Conservation (phyloP, 345 rosid genomes). For the Passiflora organensis region DNA sequence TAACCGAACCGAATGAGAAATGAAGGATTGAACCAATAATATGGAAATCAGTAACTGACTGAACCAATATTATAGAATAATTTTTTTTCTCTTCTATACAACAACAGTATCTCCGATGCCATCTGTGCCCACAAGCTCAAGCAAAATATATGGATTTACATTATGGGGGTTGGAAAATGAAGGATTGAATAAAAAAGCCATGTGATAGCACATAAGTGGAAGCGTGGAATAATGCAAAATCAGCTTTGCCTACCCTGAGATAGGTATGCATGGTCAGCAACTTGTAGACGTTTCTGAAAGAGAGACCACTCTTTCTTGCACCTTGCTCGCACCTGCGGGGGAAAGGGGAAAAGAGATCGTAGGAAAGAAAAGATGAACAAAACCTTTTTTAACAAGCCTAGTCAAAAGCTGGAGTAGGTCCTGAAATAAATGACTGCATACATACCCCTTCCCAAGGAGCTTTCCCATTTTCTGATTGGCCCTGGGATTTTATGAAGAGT, state of each 20-base stretch:
- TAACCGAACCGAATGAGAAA: too few species aligned
- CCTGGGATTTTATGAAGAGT: slow-evolving; percentile 40
- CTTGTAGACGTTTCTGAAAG: slow-evolving; percentile 60
- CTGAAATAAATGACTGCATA: too few species aligned
- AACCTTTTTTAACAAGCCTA: too few species aligned
- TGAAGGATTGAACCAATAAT: too few species aligned
- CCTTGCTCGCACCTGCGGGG: slow-evolving; percentile 67
- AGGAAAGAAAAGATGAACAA: neutral
- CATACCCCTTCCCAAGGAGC: slow-evolving; percentile 89
- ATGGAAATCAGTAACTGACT: too few species aligned
- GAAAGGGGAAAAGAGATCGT: neutral
- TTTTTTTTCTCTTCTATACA: slow-evolving; percentile 6
- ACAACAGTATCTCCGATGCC: slow-evolving; percentile 7
- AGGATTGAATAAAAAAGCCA: too few species aligned
- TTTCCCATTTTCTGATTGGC: slow-evolving; percentile 55
- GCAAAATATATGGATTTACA: slow-evolving; percentile 19
- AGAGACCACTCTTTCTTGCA: slow-evolving; percentile 79
- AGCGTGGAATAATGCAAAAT: slow-evolving; percentile 1
- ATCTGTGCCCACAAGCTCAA: too few species aligned
- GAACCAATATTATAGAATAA: too few species aligned
- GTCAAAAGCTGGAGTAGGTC: too few species aligned
- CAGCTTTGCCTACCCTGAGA: slow-evolving; percentile 27
- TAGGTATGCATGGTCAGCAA: slow-evolving; percentile 57
- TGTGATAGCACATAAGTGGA: neutral
- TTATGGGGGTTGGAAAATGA: slow-evolving; percentile 18